Evolutionary conservation across 768 basidiomycete genomes (phyloP).

Genomic region (Hericium alpestre): DNA sequence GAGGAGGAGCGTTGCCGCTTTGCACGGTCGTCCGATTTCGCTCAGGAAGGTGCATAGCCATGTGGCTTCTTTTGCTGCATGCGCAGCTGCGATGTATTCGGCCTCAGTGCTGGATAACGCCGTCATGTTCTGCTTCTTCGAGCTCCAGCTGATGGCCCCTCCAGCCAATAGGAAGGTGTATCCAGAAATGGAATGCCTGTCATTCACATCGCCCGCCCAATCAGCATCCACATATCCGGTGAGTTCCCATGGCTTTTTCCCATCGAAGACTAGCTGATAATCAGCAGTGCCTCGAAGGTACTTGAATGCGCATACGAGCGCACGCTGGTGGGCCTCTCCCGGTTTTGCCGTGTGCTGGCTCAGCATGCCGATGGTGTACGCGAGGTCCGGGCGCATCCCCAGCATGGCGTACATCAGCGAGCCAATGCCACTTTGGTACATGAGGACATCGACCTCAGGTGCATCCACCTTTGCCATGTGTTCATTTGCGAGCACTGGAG

Average conservation of each 20-base stretch:
- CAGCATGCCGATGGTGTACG: slow-evolving; percentile 23
- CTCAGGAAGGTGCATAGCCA: slow-evolving; percentile 23
- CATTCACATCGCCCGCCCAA: slow-evolving; percentile 10
- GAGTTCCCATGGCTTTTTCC: not conserved
- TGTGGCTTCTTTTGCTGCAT: no score
- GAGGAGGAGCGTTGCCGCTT: slow-evolving; percentile 15
- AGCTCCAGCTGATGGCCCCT: no score
- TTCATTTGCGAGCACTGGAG: no score
- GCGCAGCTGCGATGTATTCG: no score
- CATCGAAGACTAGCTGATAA: not conserved
- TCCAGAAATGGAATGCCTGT: slow-evolving; percentile 25
- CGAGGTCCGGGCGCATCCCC: slow-evolving; percentile 31
- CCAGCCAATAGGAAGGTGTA: no score
- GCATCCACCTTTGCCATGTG: no score
- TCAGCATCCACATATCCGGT: slow-evolving; percentile 17
- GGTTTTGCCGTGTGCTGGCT: slow-evolving; percentile 26
- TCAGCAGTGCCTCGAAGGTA: not conserved
- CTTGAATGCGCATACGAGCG: not conserved
- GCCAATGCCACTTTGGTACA: no score
- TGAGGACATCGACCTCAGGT: no score
- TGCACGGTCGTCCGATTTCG: not conserved
- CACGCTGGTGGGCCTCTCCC: not conserved
- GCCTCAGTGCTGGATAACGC: no score
- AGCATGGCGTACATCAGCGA: no score
- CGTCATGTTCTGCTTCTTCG: no score